Evolutionary conservation across 768 basidiomycete genomes (phyloP), one percentile per base, ranked within the genome.

Genomic region (Rhizopogon vinicolor): DNA sequence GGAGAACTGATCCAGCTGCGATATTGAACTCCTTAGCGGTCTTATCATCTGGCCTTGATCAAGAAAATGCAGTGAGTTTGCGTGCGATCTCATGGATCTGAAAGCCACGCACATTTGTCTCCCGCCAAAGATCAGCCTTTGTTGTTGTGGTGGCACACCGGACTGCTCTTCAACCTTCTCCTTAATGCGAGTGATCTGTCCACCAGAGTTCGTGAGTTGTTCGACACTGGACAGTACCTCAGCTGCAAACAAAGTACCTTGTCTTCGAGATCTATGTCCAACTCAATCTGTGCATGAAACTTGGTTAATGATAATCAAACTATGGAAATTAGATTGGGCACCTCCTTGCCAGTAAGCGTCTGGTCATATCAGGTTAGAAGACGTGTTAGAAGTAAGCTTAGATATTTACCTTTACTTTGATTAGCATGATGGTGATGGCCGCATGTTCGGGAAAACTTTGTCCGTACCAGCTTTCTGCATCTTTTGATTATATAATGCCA

Each of bases 131-230:
- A 98, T 98, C 65, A 98, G 73, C 55, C 96, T 85, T 71, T 98
- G 96, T 72, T 98, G 96, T 42, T 79, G 91, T 58, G 96, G 96
- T 22, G 96, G 96, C 41, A 98, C 96, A 60, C 96, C 96, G 6
- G 93, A 94, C 74, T 98, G 95, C 76, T 98, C 95, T 71, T 98
- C 96, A 8, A 98, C 93, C 71, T 91, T 91, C 80, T 96, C 94
- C 77, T 98, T 98, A 74, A 98, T 93, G 62, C 91, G 84, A 44
- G 84, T 78, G 65, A 97, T 91, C 96, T 98, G 67, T 51, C 37
- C 19, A 46, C 29, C 41, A 25, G 39, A 48, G 41, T 56, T 16
- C 25, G 44, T 62, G 16, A 56, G 54, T 45, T 12, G 9, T 33
- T 19, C 22, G 16, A 39, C n/a, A n/a, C n/a, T n/a, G n/a, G n/a